Base-by-base conservation (phyloP, 1,139 yeast species). In the Magnusiomyces fungicola region DNA sequence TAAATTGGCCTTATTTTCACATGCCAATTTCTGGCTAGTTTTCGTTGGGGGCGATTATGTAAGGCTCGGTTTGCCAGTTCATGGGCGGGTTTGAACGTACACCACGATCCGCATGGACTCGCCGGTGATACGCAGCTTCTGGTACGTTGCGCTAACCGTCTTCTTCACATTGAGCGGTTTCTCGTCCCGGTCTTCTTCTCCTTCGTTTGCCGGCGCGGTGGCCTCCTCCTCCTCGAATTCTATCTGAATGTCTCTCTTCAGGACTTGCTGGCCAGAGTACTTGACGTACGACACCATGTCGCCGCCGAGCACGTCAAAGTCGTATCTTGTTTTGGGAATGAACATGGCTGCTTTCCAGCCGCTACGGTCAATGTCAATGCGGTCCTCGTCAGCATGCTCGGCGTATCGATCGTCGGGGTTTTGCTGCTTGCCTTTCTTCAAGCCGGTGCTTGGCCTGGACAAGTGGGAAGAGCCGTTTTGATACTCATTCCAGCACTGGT, bases 221-320 rank as follows among this genome's bases (percentile, higher is more conserved):
- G 25, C 42, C 2, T 21, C 27, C 9, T 40, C 30, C 16, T 45
- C 23, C 19, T 19, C 43, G 22, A 47, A 25, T 19, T 45, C 37
- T 2, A 50, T 19, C 9, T 43, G 39, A 38, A 50, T 29, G 12
- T 43, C 47, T 16, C 53, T 43, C 25, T 50, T 50, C 16, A 50
- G 24, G 2, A 50, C 29, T 24, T 50, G 53, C 33, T 50, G 51
- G 23, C 43, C 43, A 10, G 53, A 41, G 36, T 48, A 50, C 14
- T 21, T 32, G 10, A 32, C 36, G 36, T 14, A n/a, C 23, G 22
- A 14, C 12, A 21, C 29, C 16, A 22, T 19, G 16, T 14, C 10
- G 25, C n/a, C 29, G 16, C 3, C 16, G 41, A n/a, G 4, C 16
- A 38, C 9, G 21, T 22, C 5, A n/a, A n/a, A n/a, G n/a, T n/a